Percentiles rank a stretch among this genome's conserved stretches.
Evolutionary conservation across 441 rosid species (phyloP).

Genomic region (Caryocar brasiliense): DNA sequence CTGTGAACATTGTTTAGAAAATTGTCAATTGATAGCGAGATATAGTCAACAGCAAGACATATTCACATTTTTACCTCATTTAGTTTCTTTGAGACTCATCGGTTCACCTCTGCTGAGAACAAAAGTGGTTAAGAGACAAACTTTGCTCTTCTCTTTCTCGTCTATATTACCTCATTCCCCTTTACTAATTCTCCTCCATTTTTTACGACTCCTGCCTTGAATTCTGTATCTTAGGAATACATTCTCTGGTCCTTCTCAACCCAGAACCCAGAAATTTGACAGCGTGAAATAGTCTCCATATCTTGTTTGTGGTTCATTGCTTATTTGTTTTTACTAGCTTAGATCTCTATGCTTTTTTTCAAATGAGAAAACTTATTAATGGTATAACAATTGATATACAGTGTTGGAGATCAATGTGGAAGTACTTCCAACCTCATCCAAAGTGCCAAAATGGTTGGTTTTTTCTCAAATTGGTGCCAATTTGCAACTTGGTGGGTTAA

Average conservation of each 20-base stretch:
- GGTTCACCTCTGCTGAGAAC: neutral
- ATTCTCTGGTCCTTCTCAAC: slow-evolving; percentile 3
- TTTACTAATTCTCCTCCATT: slow-evolving; percentile 3
- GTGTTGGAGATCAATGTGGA: slow-evolving; percentile 7
- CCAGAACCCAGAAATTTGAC: neutral
- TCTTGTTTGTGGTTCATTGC: neutral
- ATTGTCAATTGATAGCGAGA: slow-evolving; percentile 1
- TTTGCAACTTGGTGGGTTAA: slow-evolving; percentile 4
- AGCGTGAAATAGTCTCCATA: slow-evolving; percentile 9
- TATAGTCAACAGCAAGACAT: slow-evolving; percentile 4
- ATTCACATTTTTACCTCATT: neutral
- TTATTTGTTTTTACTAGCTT: neutral
- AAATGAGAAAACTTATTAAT: neutral
- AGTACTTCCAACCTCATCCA: slow-evolving; percentile 8
- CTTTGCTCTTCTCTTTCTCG: slow-evolving; percentile 3
- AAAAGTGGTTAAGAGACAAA: neutral
- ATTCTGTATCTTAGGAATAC: neutral
- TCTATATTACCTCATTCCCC: slow-evolving; percentile 9
- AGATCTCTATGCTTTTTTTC: slow-evolving; percentile 2
- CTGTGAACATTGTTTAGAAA: slow-evolving; percentile 13
- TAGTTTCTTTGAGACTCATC: neutral
- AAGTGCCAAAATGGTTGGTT: slow-evolving; percentile 1
- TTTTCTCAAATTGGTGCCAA: slow-evolving; percentile 13
- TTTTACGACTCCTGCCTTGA: slow-evolving; percentile 1
- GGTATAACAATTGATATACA: neutral